Base-by-base conservation (phyloP, 129 eudicot genomes). In the Flaveria ramosissima region DNA sequence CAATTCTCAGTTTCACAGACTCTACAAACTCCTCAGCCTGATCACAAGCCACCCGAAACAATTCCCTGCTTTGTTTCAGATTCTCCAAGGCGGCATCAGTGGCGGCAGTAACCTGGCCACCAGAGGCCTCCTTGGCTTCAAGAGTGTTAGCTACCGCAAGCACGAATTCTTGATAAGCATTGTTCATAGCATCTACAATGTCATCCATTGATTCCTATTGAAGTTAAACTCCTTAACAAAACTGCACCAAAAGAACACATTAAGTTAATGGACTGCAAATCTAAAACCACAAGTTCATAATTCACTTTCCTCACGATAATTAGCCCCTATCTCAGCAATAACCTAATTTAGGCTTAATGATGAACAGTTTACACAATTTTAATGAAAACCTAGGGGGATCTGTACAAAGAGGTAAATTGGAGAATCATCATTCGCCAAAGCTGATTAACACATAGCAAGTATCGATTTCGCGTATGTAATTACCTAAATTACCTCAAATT, bases 1-100 rank as follows among this genome's bases (percentile, higher is more conserved):
- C 96, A 46, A 93, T 88, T 74, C 98, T 85, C 66, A 88, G 93
- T 82, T 93, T 93, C 26, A 89, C 85, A 7, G 97, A 90, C 77
- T 93, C 97, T 10, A 93, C 92, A 76, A 90, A 90, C 86, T 90
- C 98, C 83, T 93, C 97, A 6, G 97, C 98, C 59, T 84, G 93
- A 83, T 93, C 97, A 81, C 97, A 93, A 15, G 97, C 92, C 46
- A 90, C 96, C 56, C 93, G 81, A 69, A 93, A 90, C 50, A 93
- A 68, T 20, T 93, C 98, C 98, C 96, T 88, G 14, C 85, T 74
- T 71, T 90, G 96, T 83, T 93, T 93, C 59, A 93, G 83, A 73
- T 88, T 93, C 75, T 93, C 98, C 9, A 88, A 80, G 12, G 97
- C 96, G 20, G 93, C 91, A 75, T 90, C 93, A 1, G 96, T 88